Conservation (phyloP, 768 basidiomycete species). For the Collybia nuda region DNA sequence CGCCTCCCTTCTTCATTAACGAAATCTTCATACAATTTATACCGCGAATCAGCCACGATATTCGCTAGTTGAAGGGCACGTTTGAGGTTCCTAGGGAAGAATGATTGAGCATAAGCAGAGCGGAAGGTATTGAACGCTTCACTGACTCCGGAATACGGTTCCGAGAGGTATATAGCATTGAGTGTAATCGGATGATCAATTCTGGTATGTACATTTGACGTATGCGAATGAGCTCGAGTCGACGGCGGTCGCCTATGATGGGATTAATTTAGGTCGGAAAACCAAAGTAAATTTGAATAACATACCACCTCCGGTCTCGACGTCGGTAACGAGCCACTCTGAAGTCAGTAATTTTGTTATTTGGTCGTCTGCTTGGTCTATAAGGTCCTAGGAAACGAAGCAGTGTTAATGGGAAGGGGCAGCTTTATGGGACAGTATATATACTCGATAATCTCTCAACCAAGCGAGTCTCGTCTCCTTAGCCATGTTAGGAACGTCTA, state of each 20-base stretch:
- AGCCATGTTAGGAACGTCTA: constrained; percentile 56
- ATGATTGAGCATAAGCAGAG: neutral
- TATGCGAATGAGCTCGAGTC: constrained; percentile 72
- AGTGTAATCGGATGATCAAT: constrained; percentile 82
- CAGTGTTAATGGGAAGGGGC: neutral
- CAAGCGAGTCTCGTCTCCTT: constrained; percentile 59
- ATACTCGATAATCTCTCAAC: constrained; percentile 65
- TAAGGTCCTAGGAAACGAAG: constrained; percentile 39
- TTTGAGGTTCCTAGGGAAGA: constrained; percentile 63
- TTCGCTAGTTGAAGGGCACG: constrained; percentile 77
- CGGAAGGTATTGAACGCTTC: neutral
- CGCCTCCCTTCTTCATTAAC: constrained; percentile 57
- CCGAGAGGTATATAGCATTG: constrained; percentile 64
- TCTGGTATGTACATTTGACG: constrained; percentile 90
- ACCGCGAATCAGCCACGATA: constrained; percentile 84
- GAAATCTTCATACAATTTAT: constrained; percentile 86
- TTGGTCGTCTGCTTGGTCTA: constrained; percentile 64
- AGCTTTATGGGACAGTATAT: constrained; percentile 10
- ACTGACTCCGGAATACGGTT: constrained; percentile 65
- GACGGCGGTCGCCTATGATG: constrained; percentile 48
- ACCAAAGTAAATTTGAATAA: constrained; percentile 1
- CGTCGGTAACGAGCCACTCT: constrained; percentile 72
- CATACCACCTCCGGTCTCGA: constrained; percentile 40
- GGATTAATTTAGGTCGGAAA: neutral
- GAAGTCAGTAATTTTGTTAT: constrained; percentile 71